Percentiles rank a stretch among this genome's conserved stretches.
Conservation (phyloP, 495 filamentous ascomycete genomes). For the Haplographium delicatum region DNA sequence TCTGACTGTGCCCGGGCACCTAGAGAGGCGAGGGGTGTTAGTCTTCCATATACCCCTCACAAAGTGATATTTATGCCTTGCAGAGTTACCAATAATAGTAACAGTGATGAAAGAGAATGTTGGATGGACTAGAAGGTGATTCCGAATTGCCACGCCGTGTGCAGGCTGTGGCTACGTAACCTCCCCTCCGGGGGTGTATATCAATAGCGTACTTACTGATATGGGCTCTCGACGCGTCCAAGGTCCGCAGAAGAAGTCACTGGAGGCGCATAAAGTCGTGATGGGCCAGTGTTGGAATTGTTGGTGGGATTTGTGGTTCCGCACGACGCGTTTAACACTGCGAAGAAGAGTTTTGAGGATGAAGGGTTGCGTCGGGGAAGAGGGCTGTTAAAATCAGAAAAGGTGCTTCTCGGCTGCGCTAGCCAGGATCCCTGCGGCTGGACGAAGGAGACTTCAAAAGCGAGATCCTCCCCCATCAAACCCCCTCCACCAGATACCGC, state of each 20-base stretch:
- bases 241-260: conserved; percentile 4
- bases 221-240: conserved; percentile 24
- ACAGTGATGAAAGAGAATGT: neutral
- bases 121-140: neutral
- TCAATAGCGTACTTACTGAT: conserved; percentile 18
- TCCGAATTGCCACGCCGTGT: neutral
- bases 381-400: conserved; percentile 45
- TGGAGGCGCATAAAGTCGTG: conserved; percentile 12
- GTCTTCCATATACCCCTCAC: conserved; percentile 2
- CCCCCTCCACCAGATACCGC: neutral
- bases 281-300: conserved; percentile 9
- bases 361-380: conserved; percentile 19
- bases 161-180: too few relatives aligned
- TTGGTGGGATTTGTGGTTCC: conserved; percentile 5
- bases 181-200: conserved; percentile 8
- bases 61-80: neutral
- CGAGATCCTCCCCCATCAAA: conserved; percentile 2
- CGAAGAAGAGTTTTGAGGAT: conserved; percentile 20
- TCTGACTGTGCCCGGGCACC: conserved; percentile 11
- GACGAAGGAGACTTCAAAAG: neutral
- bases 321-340: conserved; percentile 17
- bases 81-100: conserved; percentile 2
- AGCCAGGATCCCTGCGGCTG: conserved; percentile 3
- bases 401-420: conserved; percentile 22
- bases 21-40: conserved; percentile 15